These are phyloP conservation scores for Phlebiopsis gigantea DNA, from an alignment of 768 basidiomycete genomes.

Conservation along the genomic window DNA sequence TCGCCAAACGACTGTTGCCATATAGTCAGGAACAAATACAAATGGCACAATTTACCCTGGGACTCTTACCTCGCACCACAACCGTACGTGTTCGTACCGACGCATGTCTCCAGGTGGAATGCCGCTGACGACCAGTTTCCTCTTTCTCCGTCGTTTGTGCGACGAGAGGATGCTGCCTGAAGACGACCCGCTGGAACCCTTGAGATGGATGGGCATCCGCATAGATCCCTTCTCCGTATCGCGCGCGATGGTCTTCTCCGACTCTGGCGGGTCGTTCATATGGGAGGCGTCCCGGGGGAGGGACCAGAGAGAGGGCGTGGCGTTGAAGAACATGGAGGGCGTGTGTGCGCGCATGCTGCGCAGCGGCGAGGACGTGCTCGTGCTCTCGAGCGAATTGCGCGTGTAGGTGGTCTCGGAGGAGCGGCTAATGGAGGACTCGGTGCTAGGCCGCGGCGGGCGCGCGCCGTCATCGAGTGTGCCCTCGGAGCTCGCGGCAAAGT, in stretches of 20 bases:
- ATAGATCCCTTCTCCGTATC: constrained; percentile 25
- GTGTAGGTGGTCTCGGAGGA: constrained; percentile 31
- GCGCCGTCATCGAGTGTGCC: neutral
- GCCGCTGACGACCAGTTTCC: constrained; percentile 62
- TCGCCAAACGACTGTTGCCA: constrained; percentile 63
- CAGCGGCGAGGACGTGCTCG: constrained; percentile 50
- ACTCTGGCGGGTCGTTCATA: constrained; percentile 32
- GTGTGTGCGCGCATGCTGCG: constrained; percentile 30
- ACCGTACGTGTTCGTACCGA: constrained; percentile 62
- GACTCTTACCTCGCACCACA: constrained; percentile 68
- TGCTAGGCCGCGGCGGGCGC: constrained; percentile 10
- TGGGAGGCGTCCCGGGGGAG: constrained; percentile 35
- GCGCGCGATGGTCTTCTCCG: constrained; percentile 25
- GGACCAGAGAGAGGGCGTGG: constrained; percentile 34
- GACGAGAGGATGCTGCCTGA: constrained; percentile 27
- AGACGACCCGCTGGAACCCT: constrained; percentile 19
- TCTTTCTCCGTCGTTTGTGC: constrained; percentile 45
- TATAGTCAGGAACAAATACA: neutral
- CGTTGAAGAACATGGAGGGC: constrained; percentile 29
- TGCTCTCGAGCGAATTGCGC: constrained; percentile 15
- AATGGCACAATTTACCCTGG: neutral
- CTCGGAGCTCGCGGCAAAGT: constrained; percentile 33
- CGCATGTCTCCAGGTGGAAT: constrained; percentile 52
- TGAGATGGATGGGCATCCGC: constrained; percentile 29
- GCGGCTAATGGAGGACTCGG: constrained; percentile 37